Percentiles rank a stretch among this genome's conserved stretches.
Conservation (phyloP, 352 stramenopile genomes). For the Globisporangium okanoganense region DNA sequence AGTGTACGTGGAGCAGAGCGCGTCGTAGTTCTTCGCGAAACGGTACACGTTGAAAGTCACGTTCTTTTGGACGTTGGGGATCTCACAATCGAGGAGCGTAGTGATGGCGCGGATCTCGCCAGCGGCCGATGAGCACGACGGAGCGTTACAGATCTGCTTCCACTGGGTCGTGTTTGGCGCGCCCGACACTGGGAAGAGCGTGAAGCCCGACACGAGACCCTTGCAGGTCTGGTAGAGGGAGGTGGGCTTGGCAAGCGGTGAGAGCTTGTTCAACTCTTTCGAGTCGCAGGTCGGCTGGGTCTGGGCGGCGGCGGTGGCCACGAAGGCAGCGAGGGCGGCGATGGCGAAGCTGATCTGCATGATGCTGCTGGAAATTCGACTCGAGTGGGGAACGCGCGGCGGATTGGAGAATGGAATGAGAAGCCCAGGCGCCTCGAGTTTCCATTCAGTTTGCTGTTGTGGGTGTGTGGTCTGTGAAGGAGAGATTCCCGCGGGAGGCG, state of each 20-base stretch:
- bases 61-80: not conserved
- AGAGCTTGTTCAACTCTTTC: conserved; percentile 1
- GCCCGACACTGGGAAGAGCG: not conserved
- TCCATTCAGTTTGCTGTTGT: not conserved
- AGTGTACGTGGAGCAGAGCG: not conserved
- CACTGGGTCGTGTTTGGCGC: not conserved
- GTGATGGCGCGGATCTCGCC: not conserved
- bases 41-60: conserved; percentile 3
- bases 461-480: no score
- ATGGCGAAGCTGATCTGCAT: not conserved
- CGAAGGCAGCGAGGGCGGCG: not conserved
- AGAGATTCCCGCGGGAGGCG: not conserved
- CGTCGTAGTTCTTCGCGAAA: not conserved
- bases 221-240: not conserved
- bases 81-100: not conserved
- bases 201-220: not conserved
- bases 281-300: not conserved
- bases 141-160: not conserved
- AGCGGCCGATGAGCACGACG: not conserved
- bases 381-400: not conserved
- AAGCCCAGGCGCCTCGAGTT: not conserved
- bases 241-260: not conserved
- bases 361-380: not conserved
- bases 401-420: not conserved
- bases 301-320: not conserved